A percentile compares a stretch with the other conserved stretches of the same genome.
phyloP scores from a whole-genome alignment of 2,329 filamentous ascomycete genomes.

The Cladosporium sp. region DNA sequence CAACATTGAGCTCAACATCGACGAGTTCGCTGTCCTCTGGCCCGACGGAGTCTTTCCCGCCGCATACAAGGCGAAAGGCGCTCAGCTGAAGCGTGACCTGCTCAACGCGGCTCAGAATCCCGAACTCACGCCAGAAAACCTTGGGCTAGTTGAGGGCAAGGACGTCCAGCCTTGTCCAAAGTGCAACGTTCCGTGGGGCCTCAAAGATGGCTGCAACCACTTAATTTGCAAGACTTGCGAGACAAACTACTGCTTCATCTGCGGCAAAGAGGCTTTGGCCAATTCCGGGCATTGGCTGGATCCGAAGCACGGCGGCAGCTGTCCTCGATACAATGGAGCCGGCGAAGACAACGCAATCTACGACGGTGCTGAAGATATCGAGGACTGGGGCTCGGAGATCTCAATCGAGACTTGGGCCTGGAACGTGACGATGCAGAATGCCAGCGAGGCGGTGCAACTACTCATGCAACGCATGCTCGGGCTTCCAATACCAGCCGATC shows the following conservation, averaged over 20 bases:
- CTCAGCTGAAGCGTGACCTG: not conserved
- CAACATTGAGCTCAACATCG: not conserved
- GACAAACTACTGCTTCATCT: conserved; percentile 18
- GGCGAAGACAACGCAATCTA: not conserved
- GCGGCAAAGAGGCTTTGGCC: conserved; percentile 1
- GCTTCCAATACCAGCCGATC: not conserved
- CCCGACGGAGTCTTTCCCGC: not conserved
- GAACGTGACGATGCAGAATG: not conserved
- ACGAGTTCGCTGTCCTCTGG: not conserved
- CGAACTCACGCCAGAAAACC: not conserved
- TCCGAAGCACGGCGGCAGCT: not conserved
- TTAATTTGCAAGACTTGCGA: conserved; percentile 13
- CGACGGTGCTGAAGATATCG: not conserved
- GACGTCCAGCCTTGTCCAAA: not conserved
- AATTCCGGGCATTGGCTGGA: not conserved
- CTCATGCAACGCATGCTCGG: not conserved
- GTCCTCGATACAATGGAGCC: not conserved
- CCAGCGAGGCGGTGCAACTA: not conserved
- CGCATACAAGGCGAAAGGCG: not conserved
- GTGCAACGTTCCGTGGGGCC: not conserved
- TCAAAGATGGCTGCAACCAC: conserved; percentile 18
- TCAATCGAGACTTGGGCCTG: not conserved
- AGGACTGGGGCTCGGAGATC: not conserved
- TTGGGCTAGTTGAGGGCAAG: not conserved
- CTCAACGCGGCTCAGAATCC: not conserved